phyloP scores from a whole-genome alignment of 2,329 filamentous ascomycete species.

The Hypocrella siamensis region DNA sequence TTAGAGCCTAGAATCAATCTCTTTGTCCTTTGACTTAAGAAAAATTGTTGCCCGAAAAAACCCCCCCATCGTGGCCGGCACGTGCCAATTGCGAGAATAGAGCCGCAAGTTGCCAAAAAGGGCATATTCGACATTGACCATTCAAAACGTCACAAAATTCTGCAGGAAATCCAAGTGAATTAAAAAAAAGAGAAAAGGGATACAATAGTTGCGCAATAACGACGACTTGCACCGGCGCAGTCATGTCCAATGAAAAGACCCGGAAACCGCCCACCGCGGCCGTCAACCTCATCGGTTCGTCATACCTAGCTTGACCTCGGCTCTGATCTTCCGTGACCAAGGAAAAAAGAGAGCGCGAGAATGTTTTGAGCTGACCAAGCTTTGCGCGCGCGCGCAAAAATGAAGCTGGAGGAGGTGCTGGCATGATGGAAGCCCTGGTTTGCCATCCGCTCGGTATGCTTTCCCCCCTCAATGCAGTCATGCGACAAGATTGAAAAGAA shows the following conservation, averaged over 20 bases:
- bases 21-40: no score
- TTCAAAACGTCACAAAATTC: no score
- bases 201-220: no score
- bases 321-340: not conserved
- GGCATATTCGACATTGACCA: no score
- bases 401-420: constrained; percentile 82
- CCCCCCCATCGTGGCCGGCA: no score
- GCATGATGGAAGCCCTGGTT: constrained; percentile 96
- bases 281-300: constrained; percentile 76
- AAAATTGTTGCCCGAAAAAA: no score
- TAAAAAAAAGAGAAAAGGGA: not conserved
- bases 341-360: not conserved
- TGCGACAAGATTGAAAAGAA: not conserved
- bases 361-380: constrained; percentile 1
- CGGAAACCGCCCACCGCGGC: constrained; percentile 74
- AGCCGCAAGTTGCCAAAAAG: no score
- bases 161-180: not conserved
- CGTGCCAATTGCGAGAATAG: no score
- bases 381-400: not conserved
- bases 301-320: not conserved
- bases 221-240: no score
- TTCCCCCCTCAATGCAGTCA: not conserved
- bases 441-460: constrained; percentile 80
- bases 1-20: no score
- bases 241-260: constrained; percentile 16